Percentiles rank a stretch among this genome's conserved stretches.
Evolutionary conservation across 108 stramenopile species (phyloP).

Genomic region (Cyclotella kingstonii): DNA sequence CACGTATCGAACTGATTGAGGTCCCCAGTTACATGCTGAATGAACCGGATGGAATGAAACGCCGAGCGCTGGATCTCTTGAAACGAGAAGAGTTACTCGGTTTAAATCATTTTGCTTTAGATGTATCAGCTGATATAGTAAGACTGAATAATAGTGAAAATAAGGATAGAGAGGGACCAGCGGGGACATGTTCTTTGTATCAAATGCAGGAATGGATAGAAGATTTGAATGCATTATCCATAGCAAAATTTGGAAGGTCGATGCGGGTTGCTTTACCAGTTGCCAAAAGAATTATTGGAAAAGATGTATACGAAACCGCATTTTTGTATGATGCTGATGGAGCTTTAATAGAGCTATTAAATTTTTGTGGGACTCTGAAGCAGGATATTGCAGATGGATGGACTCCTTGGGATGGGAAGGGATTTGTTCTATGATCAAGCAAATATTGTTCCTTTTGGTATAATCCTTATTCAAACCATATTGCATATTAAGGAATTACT

Average conservation of each 20-base stretch:
- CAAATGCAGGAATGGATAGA: slow-evolving; percentile 60
- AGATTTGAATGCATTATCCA: slow-evolving; percentile 57
- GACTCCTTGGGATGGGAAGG: slow-evolving; percentile 45
- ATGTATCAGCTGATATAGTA: slow-evolving; percentile 53
- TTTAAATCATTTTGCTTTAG: slow-evolving; percentile 78
- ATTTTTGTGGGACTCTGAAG: slow-evolving; percentile 51
- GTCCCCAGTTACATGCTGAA: slow-evolving; percentile 71
- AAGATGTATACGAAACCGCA: slow-evolving; percentile 72
- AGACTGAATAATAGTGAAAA: neutral
- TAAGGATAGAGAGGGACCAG: neutral
- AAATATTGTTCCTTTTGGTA: too few species aligned
- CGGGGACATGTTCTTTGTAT: slow-evolving; percentile 25
- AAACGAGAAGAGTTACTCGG: slow-evolving; percentile 67
- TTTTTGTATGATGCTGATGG: slow-evolving; percentile 90
- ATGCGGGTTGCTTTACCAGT: slow-evolving; percentile 70
- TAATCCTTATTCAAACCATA: too few species aligned
- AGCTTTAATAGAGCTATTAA: slow-evolving; percentile 69
- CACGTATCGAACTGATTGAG: slow-evolving; percentile 77
- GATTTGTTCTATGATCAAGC: slow-evolving; percentile 25
- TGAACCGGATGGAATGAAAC: slow-evolving; percentile 63
- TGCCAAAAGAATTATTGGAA: slow-evolving; percentile 67
- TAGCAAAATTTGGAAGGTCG: slow-evolving; percentile 59
- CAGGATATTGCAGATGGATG: slow-evolving; percentile 48
- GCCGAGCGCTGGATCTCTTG: slow-evolving; percentile 68
- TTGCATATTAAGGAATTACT: too few species aligned